phyloP scores from a whole-genome alignment of 1,284 basidiomycete species.

The Heliocybe sulcata region DNA sequence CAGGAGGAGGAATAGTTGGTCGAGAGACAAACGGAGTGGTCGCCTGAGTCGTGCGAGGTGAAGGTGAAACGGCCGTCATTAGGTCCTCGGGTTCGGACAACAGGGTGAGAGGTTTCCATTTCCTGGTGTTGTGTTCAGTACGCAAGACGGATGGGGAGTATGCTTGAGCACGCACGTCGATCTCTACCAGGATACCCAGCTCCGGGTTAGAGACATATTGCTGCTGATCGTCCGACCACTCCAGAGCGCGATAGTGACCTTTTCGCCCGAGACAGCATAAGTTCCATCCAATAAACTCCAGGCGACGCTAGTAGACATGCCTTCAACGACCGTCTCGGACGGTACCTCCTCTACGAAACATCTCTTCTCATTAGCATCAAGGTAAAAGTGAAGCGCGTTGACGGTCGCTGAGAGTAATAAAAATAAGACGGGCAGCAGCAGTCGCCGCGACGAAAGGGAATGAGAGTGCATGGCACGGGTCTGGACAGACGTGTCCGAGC shows the following conservation, averaged over 20 bases:
- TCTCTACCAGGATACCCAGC: constrained; percentile 86
- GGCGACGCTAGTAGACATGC: constrained; percentile 36
- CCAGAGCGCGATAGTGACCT: constrained; percentile 92
- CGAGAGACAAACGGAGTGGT: constrained; percentile 94
- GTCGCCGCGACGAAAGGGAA: constrained; percentile 15
- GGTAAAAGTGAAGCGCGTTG: constrained; percentile 83
- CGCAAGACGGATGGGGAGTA: neutral
- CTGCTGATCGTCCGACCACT: constrained; percentile 78
- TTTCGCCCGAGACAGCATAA: neutral
- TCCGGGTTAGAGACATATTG: constrained; percentile 69
- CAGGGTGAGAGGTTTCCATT: constrained; percentile 64
- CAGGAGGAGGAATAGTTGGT: constrained; percentile 83
- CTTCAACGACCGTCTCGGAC: constrained; percentile 95
- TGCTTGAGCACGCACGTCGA: constrained; percentile 82
- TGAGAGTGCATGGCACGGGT: constrained; percentile 13
- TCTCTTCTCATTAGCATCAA: constrained; percentile 85
- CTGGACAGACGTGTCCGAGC: neutral
- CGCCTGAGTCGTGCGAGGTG: constrained; percentile 93
- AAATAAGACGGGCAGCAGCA: constrained; percentile 28
- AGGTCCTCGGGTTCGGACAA: constrained; percentile 86
- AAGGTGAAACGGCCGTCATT: constrained; percentile 93
- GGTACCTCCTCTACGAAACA: constrained; percentile 98
- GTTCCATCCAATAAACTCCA: neutral
- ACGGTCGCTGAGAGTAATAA: constrained; percentile 32
- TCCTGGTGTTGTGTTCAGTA: constrained; percentile 44